phyloP scores from a whole-genome alignment of 345 rosid genomes.

The Carallia pectinifolia region DNA sequence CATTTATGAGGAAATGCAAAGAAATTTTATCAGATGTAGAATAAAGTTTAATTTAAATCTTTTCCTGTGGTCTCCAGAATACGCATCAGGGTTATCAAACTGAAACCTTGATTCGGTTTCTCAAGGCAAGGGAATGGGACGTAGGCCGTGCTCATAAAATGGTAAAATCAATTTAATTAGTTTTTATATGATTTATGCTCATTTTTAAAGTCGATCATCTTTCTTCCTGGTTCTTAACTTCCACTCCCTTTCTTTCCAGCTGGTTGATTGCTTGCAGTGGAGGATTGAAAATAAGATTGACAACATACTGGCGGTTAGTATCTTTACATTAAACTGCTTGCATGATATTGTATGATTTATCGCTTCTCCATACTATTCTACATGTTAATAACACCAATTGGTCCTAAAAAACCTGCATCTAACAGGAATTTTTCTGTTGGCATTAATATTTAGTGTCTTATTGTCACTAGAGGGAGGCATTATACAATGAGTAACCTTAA shows the following conservation, averaged over 20 bases:
- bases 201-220: background rate
- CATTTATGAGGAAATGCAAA: background rate
- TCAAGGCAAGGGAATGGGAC: conserved; percentile 34
- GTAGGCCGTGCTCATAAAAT: conserved; percentile 29
- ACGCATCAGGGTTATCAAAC: conserved; percentile 28
- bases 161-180: conserved; percentile 18
- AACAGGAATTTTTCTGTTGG: too few relatives aligned
- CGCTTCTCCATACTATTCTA: background rate
- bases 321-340: background rate
- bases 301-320: conserved; percentile 24
- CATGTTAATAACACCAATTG: too few relatives aligned
- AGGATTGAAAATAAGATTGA: conserved; percentile 29
- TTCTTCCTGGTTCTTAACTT: background rate
- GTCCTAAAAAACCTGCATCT: too few relatives aligned
- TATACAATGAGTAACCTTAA: too few relatives aligned
- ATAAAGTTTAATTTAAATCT: background rate
- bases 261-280: conserved; percentile 32
- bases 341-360: background rate
- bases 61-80: conserved; percentile 20
- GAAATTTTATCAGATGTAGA: background rate
- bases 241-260: conserved; percentile 11
- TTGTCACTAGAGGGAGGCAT: too few relatives aligned
- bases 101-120: conserved; percentile 29
- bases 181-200: background rate
- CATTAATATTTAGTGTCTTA: too few relatives aligned